Conservation (phyloP, 352 stramenopile species). For the Phytophthora tubulina region DNA sequence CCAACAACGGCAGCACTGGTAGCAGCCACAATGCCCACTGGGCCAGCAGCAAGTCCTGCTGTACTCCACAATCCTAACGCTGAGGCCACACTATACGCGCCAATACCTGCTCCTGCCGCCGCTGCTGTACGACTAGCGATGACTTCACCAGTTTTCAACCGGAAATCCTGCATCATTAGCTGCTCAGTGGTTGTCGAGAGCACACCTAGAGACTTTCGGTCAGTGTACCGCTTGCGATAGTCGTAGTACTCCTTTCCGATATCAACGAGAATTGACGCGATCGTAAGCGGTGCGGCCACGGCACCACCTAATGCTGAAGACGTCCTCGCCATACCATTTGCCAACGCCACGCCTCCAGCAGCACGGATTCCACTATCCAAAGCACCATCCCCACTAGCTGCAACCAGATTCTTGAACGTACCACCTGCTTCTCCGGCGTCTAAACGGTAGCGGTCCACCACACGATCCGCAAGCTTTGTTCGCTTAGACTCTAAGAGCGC, state of each 20-base stretch:
- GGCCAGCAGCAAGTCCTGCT: slow-evolving; percentile 76
- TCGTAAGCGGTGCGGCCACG: slow-evolving; percentile 77
- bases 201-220: slow-evolving; percentile 72
- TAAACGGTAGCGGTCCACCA: slow-evolving; percentile 67
- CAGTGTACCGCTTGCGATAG: slow-evolving; percentile 81
- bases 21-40: slow-evolving; percentile 78
- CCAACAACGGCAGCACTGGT: slow-evolving; percentile 85
- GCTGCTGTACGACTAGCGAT: slow-evolving; percentile 80
- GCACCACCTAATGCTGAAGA: slow-evolving; percentile 64
- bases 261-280: slow-evolving; percentile 89
- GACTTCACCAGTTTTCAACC: slow-evolving; percentile 83
- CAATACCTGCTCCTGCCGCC: slow-evolving; percentile 76
- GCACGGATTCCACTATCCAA: slow-evolving; percentile 87
- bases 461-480: slow-evolving; percentile 62
- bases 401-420: slow-evolving; percentile 62
- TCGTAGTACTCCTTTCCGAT: slow-evolving; percentile 90
- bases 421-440: slow-evolving; percentile 38
- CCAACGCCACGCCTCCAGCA: slow-evolving; percentile 76
- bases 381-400: slow-evolving; percentile 74
- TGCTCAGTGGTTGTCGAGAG: slow-evolving; percentile 80
- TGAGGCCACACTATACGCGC: slow-evolving; percentile 78
- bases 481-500: slow-evolving; percentile 66
- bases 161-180: slow-evolving; percentile 86
- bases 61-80: slow-evolving; percentile 83
- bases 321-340: slow-evolving; percentile 78